Evolutionary conservation across 768 basidiomycete genomes (phyloP), one percentile per base, ranked within the genome.

Genomic region (Pulveroboletus sp.): DNA sequence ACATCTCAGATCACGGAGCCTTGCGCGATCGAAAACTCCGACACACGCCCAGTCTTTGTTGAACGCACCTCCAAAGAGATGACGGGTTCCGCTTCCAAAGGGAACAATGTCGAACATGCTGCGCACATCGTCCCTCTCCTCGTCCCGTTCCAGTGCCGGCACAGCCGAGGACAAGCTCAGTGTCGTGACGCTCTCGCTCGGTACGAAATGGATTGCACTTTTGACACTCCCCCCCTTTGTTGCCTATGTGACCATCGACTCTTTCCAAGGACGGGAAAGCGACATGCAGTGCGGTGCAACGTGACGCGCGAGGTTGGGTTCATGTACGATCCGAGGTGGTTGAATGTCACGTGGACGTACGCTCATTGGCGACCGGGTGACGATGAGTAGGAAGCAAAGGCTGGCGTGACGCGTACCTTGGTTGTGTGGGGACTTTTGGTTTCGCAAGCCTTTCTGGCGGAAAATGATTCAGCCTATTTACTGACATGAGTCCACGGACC

Each of bases 1-100:
- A 84, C 83, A 0, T 85, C 83, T 0, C 84, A 85, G 59, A 77
- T 86, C 9, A 85, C 82, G 0, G 85, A 86, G 54, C 80, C 83
- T 3, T 76, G 75, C 43, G 77, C 83, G 0, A 68, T 86, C 30
- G n/a, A n/a, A n/a, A n/a, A n/a, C n/a, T n/a, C n/a, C n/a, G n/a
- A n/a, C n/a, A n/a, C n/a, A n/a, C n/a, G n/a, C n/a, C n/a, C 78
- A 1, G 78, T 79, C 11, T 85, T 85, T 51, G 64, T 85, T 5
- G 77, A 77, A 27, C 83, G 83, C 53, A 65, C 68, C 5, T 54
- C 74, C 0, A 80, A 83, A 56, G 84, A 86, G 64, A 82, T 77
- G 54, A 72, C 71, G 68, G 81, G 71, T 8, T 75, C 79, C 0
- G 71, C 73, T 32, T 86, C 85, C 13, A 85, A 84, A 59, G 76